phyloP scores from a whole-genome alignment of 371 early-diverging fungal genomes.

The Rhizopus stolonifer region DNA sequence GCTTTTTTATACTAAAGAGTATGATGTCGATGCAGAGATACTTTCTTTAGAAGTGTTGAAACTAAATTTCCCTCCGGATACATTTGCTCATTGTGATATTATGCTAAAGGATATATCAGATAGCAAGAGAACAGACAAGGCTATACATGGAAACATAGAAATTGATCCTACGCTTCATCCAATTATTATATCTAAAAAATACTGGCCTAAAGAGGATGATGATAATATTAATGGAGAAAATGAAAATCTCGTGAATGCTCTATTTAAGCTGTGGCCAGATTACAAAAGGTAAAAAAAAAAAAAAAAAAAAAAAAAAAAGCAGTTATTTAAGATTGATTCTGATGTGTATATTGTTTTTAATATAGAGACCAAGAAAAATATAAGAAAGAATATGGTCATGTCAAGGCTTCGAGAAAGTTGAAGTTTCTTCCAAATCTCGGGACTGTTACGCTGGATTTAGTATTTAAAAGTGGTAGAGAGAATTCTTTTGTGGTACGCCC shows the following conservation, averaged over 20 bases:
- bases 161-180: slow-evolving; percentile 20
- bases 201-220: slow-evolving; percentile 34
- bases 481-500: slow-evolving; percentile 20
- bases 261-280: slow-evolving; percentile 4
- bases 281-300: slow-evolving; percentile 8
- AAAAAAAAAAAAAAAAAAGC: too few species aligned
- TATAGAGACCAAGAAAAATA: slow-evolving; percentile 18
- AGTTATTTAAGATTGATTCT: too few species aligned
- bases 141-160: slow-evolving; percentile 21
- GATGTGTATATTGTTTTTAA: background rate
- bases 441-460: slow-evolving; percentile 27
- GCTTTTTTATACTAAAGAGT: slow-evolving; percentile 20
- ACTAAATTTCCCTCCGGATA: slow-evolving; percentile 29
- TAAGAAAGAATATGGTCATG: slow-evolving; percentile 18
- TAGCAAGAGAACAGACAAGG: slow-evolving; percentile 32
- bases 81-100: slow-evolving; percentile 37
- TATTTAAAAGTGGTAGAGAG: slow-evolving; percentile 16
- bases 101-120: slow-evolving; percentile 42
- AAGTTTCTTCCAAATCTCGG: slow-evolving; percentile 29
- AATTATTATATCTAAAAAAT: slow-evolving; percentile 29
- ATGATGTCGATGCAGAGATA: slow-evolving; percentile 31
- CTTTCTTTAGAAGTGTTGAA: slow-evolving; percentile 33
- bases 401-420: slow-evolving; percentile 26
- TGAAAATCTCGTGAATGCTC: background rate
- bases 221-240: slow-evolving; percentile 16